Base-by-base conservation (phyloP, 2,329 filamentous ascomycete species). In the Chrysosphaeria jannelii region DNA sequence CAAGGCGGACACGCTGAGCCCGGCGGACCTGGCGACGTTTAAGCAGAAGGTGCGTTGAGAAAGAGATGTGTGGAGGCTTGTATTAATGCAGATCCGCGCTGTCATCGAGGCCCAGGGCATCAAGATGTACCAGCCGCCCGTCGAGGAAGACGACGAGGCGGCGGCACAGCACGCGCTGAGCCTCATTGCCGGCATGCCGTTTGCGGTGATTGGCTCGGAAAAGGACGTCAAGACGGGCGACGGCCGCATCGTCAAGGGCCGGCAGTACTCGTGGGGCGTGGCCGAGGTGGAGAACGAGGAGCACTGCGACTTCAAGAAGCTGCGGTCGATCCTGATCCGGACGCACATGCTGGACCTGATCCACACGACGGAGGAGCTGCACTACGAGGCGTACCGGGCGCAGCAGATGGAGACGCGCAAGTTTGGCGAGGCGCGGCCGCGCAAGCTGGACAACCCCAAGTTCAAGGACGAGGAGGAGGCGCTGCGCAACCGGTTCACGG, bases 301-400 rank as follows among this genome's bases (percentile, higher is more conserved):
- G 44, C 85, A 97, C 60, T 97, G 85, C 52, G 85, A 97, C 51
- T 97, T 97, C 61, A 97, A 97, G 71, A 97, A 97, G 60, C 71
- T 97, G 32, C 79, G 85, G 39, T 90, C 81, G 23, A 93, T 97
- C 40, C 60, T 97, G 35, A 93, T 97, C 55, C 76, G 85, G 47
- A 91, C 81, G 23, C 85, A 97, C 57, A 97, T 97, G 85, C 66
- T 97, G 39, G 85, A 97, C 45, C 71, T 97, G 33, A 97, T 97
- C 45, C 85, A 97, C 58, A 97, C 88, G 33, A 97, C 85, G 36
- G 85, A 97, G 53, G 85, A 97, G 58, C 68, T 78, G 39, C 85
- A 97, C 60, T 97, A 97, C 56, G 85, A 97, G 51, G 81, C 76
- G 30, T 97, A 97, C 59, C 81, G 85, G 39, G 85, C 85, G 26